phyloP scores from a whole-genome alignment of 2,329 filamentous ascomycete species.

The Talaromyces atroroseus region DNA sequence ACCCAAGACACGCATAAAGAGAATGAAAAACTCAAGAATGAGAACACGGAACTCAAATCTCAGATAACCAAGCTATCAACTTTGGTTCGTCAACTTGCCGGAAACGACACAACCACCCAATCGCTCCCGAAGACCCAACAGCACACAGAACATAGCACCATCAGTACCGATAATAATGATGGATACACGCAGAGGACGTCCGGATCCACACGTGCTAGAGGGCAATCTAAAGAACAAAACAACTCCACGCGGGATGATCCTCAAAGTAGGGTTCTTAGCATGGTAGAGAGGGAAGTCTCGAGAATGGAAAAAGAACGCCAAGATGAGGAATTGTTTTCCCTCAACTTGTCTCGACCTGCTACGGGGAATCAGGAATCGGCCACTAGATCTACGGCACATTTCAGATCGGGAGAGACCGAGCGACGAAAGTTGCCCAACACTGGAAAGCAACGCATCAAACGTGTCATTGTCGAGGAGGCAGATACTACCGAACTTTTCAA shows the following conservation, averaged over 20 bases:
- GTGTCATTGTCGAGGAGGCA: slow-evolving; percentile 31
- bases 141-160: slow-evolving; percentile 20
- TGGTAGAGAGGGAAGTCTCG: slow-evolving; percentile 33
- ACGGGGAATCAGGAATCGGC: slow-evolving; percentile 19
- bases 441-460: slow-evolving; percentile 36
- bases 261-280: slow-evolving; percentile 26
- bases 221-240: slow-evolving; percentile 19
- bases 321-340: slow-evolving; percentile 34
- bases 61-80: slow-evolving; percentile 27
- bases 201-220: slow-evolving; percentile 21
- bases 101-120: slow-evolving; percentile 24
- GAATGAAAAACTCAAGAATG: slow-evolving; percentile 32
- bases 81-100: slow-evolving; percentile 17
- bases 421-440: slow-evolving; percentile 31
- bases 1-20: slow-evolving; percentile 41
- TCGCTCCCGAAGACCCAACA: slow-evolving; percentile 4
- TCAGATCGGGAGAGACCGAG: slow-evolving; percentile 13
- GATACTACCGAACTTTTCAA: slow-evolving; percentile 26
- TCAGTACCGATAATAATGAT: slow-evolving; percentile 25
- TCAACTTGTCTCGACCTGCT: slow-evolving; percentile 25
- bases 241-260: slow-evolving; percentile 18
- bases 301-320: slow-evolving; percentile 33
- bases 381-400: neutral
- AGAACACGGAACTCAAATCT: slow-evolving; percentile 35
- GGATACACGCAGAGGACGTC: slow-evolving; percentile 26